phyloP scores from a whole-genome alignment of 1,284 basidiomycete species.

The Heterobasidion occidentale region DNA sequence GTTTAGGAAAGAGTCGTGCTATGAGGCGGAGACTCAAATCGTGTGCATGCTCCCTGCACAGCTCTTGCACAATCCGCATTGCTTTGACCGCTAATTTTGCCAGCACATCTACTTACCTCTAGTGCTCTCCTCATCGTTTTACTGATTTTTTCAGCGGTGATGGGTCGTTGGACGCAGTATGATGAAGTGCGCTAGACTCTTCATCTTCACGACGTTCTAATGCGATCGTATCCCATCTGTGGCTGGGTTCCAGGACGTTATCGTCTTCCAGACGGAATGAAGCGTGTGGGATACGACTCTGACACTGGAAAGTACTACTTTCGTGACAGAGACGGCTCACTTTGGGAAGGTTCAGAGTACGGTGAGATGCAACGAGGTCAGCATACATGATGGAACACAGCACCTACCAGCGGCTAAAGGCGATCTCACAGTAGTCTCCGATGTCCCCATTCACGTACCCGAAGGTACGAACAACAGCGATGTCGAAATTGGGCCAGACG shows the following conservation, averaged over 20 bases:
- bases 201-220: background rate
- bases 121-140: too few relatives aligned
- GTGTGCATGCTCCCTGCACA: background rate
- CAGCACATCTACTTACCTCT: too few relatives aligned
- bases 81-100: too few relatives aligned
- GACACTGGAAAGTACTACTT: slow-evolving; percentile 32
- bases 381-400: slow-evolving; percentile 7
- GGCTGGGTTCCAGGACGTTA: slow-evolving; percentile 25
- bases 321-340: slow-evolving; percentile 21
- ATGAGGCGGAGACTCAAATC: background rate
- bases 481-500: slow-evolving; percentile 51
- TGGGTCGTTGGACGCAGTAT: slow-evolving; percentile 34
- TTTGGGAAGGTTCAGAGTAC: slow-evolving; percentile 28
- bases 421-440: slow-evolving; percentile 12
- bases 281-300: slow-evolving; percentile 33
- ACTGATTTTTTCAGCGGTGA: slow-evolving; percentile 6
- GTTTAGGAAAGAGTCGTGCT: background rate
- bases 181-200: slow-evolving; percentile 23
- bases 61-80: background rate
- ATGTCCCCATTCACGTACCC: slow-evolving; percentile 10
- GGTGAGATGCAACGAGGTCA: slow-evolving; percentile 28
- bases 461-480: slow-evolving; percentile 32
- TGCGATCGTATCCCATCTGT: background rate
- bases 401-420: background rate
- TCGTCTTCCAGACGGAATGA: slow-evolving; percentile 34